Evolutionary conservation across 805 yeast genomes (phyloP), one percentile per base, ranked within the genome.

Genomic region (Lipomyces anomalus): DNA sequence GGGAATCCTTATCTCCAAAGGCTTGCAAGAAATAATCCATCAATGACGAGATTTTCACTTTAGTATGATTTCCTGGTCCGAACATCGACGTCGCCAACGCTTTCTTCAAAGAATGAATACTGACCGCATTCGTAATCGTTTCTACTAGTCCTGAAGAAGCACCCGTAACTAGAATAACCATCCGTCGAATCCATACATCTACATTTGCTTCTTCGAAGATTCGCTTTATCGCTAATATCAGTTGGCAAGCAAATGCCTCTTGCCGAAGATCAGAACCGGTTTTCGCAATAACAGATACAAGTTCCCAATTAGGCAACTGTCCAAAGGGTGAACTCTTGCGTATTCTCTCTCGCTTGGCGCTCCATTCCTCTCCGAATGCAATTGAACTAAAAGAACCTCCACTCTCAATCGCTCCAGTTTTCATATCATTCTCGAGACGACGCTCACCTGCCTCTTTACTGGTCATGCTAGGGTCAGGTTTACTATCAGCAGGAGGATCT

Each of bases 221-320:
- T 41, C 78, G 78, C 1, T 95, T 80, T 67, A 90, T 85, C 21
- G 95, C 82, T 50, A 84, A 82, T 42, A 92, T 90, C 36, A 92
- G 64, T 63, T 92, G 98, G 52, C 96, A 88, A 0, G 98, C 98
- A 71, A 92, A 88, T 0, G 98, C 96, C 64, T 92, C 98, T 62
- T 92, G 98, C 21, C 95, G 84, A 42, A 92, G 65, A 66, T 92
- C 98, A 59, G 84, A 90, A 29, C 98, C 98, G 24, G 95, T 90
- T 61, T 92, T 92, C 9, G 94, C 95, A 61, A 92, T 92, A 2
- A 90, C 96, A 0, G 97, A 89, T 55, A 90, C 87, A 33, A 92
- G 64, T 52, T 92, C 97, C 98, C 98, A 92, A 61, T 87, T 84
- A 22, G 82, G 84, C 26, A 84, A 64, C 60, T 88, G 92, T 0